Evolutionary conservation across 148 eudicot genomes (phyloP), one percentile per base, ranked within the genome.

Genomic region (Pouteria glomerata): DNA sequence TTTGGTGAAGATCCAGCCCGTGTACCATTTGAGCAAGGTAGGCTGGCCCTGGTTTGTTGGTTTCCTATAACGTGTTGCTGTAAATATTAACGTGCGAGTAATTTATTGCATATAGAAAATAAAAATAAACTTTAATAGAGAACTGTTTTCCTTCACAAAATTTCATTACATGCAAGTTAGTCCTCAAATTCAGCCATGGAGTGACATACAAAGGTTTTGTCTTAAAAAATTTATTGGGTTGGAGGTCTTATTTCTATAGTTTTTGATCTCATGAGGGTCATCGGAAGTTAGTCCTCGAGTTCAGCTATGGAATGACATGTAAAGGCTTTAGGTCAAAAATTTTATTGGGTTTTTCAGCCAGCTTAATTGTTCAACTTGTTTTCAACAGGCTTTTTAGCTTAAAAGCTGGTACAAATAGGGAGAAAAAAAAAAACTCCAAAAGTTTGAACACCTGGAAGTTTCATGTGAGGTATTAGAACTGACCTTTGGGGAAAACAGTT

Each of bases 1-100:
- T 94, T 94, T 30, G 98, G 98, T 61, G 98, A 94, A 89, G 97
- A 94, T 84, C 97, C 98, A 29, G 88, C 88, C 52, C 90, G 90
- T 77, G 84, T 87, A 73, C 91, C 97, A 34, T 94, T 91, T 75
- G 98, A 94, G 70, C 96, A 94, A 94, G 97, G 98, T 91, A 86
- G 63, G 42, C 23, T 57, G 65, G 35, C 33, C 37, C 23, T 57
- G 65, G 35, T 47, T 26, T 58, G 7, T 70, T 37, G 37, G 48
- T 69, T 53, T 56, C 18, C 26, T 67, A 29, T 47, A 10, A 10
- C 15, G 21, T 62, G 66, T 24, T 63, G n/a, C 29, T 19, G 44
- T 2, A 41, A 24, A 7, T 19, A 45, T 15, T 27, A 65, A 12
- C 35, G 42, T 31, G 41, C 29, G 2, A 31, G 16, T 29, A 11